Evolutionary conservation across 2,329 filamentous ascomycete genomes (phyloP).

Genomic region (Malbranchea cinnamomea): DNA sequence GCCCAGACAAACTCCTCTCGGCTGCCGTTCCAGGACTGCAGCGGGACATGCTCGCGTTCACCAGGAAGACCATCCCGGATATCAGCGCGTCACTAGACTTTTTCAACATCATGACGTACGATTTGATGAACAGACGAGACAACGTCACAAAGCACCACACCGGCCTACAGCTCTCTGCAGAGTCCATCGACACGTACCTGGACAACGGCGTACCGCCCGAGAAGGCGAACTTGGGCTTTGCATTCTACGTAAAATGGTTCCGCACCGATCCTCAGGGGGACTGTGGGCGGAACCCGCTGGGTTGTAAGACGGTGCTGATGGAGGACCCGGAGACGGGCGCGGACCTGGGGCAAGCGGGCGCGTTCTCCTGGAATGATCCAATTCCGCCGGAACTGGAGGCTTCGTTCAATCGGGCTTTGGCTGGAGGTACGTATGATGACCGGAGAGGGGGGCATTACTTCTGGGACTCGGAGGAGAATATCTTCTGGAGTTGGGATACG

Average conservation of each 20-base stretch:
- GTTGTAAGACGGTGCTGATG: conserved; percentile 44
- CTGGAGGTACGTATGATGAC: conserved; percentile 41
- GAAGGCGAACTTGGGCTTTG: conserved; percentile 51
- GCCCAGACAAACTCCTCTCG: conserved; percentile 40
- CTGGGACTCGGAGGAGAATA: conserved; percentile 42
- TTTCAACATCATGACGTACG: conserved; percentile 49
- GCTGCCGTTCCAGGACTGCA: conserved; percentile 47
- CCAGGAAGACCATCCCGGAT: conserved; percentile 32
- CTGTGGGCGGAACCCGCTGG: conserved; percentile 35
- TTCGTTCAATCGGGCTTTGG: conserved; percentile 44
- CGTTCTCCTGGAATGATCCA: conserved; percentile 21
- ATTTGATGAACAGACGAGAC: conserved; percentile 57
- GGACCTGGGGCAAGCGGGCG: conserved; percentile 18
- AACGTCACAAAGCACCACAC: conserved; percentile 49
- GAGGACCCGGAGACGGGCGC: conserved; percentile 35
- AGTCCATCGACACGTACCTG: conserved; percentile 45
- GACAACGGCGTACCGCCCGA: conserved; percentile 38
- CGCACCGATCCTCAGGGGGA: conserved; percentile 32
- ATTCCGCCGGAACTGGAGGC: conserved; percentile 25
- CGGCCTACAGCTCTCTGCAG: conserved; percentile 40
- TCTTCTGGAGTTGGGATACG: conserved; percentile 67
- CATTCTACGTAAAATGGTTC: conserved; percentile 58
- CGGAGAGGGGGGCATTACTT: conserved; percentile 51
- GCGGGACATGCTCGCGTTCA: conserved; percentile 51
- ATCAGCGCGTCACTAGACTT: conserved; percentile 35